Evolutionary conservation across 2,329 filamentous ascomycete genomes (phyloP), one percentile per base, ranked within the genome.

Genomic region (Lojkania enalia): DNA sequence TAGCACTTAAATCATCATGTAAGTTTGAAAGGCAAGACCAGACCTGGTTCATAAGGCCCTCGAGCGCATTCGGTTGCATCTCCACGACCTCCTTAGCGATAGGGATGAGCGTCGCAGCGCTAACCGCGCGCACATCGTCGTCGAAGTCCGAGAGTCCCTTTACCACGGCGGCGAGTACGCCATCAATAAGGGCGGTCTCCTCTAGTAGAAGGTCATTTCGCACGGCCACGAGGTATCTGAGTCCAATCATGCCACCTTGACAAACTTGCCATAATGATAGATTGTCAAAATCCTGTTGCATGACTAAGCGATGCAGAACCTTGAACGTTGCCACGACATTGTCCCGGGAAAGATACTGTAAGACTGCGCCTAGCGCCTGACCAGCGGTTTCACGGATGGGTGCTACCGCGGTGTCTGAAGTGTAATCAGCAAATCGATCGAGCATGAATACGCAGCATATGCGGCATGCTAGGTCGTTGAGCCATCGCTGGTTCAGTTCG

Each of bases 21-120:
- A 99, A 77, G 65, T 95, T 95, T 3, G 92, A 95, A 18, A 99
- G 77, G 73, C 94, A 97, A 63, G 95, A 88, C 94, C 94, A 99
- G 20, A 99, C 91, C 47, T 97, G 95, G 63, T 88, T 86, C 69
- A 96, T 95, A 29, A 99, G 82, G 20, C 81, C 79, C 50, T 91
- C 85, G 21, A 99, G 78, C 32, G 89, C 85, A 23, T 78, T 78
- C 13, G 90, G 87, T 13, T 92, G 86, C 68, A 95, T 82, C 27
- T 84, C 85, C 55, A 97, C 91, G 59, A 97, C 95, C 63, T 99
- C 94, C 64, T 92, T 87, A 4, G 92, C 91, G 71, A 99, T 96
- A 1, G 94, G 94, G 37, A 97, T 94, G 33, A 99, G 75, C 0
- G 95, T 99, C n/a, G 94, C 92, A 7, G 95, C 94, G 71, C 92